These are phyloP conservation scores for Pterocarpus santalinus DNA, from an alignment of 306 rosid genomes.

Conservation along the genomic window DNA sequence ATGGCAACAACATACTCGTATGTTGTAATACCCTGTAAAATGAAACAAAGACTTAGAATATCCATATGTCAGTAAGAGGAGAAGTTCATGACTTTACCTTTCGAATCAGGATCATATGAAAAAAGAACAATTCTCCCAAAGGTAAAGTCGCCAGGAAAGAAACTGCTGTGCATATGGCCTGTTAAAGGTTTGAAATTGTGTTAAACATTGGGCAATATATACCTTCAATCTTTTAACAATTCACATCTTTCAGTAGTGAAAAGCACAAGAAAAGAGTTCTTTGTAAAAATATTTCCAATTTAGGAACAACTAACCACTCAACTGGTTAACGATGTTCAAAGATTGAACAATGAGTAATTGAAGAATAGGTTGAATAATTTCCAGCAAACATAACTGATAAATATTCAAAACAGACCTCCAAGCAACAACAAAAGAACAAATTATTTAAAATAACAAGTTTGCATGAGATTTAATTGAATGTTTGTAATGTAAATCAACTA, in stretches of 20 bases:
- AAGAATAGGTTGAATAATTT: constrained; percentile 29
- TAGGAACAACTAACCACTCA: constrained; percentile 32
- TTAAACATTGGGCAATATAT: constrained; percentile 9
- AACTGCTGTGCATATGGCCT: constrained; percentile 83
- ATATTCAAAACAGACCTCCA: constrained; percentile 8
- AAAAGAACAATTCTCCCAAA: constrained; percentile 85
- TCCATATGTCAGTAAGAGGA: constrained; percentile 11
- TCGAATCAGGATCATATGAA: constrained; percentile 81
- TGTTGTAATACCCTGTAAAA: constrained; percentile 80
- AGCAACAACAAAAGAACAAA: constrained; percentile 2
- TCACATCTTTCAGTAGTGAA: constrained; percentile 29
- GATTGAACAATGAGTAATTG: constrained; percentile 1
- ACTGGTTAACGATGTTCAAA: background rate
- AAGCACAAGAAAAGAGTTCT: background rate
- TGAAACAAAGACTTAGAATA: constrained; percentile 44
- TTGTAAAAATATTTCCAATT: background rate
- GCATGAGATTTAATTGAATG: background rate
- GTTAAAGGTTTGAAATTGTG: constrained; percentile 48
- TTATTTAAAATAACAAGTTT: background rate
- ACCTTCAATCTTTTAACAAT: constrained; percentile 7
- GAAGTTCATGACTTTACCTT: constrained; percentile 64
- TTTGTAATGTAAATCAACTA: constrained; percentile 10
- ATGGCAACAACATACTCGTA: constrained; percentile 89
- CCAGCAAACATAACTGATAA: constrained; percentile 27
- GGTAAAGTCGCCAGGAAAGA: constrained; percentile 79